These are phyloP conservation scores for Erodium chrysanthum DNA, from an alignment of 441 rosid genomes.

Conservation along the genomic window DNA sequence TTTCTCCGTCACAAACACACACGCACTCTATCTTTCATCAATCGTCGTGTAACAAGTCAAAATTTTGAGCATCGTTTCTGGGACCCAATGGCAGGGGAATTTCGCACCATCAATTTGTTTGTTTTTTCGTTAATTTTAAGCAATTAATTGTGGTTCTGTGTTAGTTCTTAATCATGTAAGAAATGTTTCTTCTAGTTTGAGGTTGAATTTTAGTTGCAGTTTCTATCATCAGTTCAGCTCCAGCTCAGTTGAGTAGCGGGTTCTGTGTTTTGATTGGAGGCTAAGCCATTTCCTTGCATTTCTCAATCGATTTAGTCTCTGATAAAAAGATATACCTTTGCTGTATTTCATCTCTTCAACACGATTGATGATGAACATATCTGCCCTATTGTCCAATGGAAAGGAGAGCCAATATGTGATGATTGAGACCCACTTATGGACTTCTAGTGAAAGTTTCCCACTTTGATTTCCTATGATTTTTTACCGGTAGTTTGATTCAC, in stretches of 20 bases:
- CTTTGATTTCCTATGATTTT: background rate
- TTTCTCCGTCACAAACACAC: conserved; percentile 2
- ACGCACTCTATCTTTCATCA: background rate
- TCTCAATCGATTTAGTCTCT: background rate
- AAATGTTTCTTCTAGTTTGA: background rate
- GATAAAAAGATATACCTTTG: background rate
- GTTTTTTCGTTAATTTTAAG: background rate
- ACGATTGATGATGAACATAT: background rate
- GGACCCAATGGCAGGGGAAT: conserved; percentile 7
- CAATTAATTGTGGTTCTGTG: background rate
- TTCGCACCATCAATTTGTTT: background rate
- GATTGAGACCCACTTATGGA: background rate
- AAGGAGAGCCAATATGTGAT: background rate
- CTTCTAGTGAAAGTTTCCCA: background rate
- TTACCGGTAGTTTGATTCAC: background rate
- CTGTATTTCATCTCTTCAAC: background rate
- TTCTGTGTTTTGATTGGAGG: background rate
- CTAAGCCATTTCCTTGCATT: background rate
- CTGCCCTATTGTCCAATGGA: background rate
- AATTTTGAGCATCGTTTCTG: background rate
- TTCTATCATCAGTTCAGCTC: background rate
- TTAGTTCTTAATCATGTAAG: background rate
- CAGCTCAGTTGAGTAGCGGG: background rate
- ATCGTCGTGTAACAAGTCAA: background rate
- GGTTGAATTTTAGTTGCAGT: background rate